Conservation (phyloP, 2,329 filamentous ascomycete genomes). For the Colletotrichum noveboracense region DNA sequence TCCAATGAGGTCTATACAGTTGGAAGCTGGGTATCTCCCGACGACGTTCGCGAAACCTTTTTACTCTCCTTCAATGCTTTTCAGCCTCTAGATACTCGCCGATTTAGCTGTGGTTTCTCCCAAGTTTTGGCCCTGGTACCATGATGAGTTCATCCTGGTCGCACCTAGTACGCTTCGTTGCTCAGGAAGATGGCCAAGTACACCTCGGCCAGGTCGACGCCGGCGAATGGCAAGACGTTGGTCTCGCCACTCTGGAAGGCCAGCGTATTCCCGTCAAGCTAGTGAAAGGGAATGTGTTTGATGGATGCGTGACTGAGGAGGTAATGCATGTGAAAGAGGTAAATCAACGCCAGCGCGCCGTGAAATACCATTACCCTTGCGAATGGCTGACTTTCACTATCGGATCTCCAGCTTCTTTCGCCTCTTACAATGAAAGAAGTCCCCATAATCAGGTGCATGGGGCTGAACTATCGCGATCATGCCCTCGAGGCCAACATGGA, state of each 20-base stretch:
- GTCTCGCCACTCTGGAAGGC: neutral
- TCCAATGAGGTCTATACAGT: neutral
- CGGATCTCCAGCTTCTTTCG: neutral
- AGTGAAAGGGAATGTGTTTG: neutral
- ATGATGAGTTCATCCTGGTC: neutral
- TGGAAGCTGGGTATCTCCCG: neutral
- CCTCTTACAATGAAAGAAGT: neutral
- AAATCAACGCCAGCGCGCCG: neutral
- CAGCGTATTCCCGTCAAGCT: neutral
- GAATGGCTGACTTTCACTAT: neutral
- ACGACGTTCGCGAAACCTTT: neutral
- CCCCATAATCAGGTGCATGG: neutral
- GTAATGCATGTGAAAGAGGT: neutral
- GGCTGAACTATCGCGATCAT: neutral
- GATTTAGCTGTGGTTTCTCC: neutral
- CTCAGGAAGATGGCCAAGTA: neutral
- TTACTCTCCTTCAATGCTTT: no score
- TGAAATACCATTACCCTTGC: neutral
- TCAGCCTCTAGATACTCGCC: no score
- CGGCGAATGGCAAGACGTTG: neutral
- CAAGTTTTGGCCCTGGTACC: neutral
- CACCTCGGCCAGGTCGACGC: neutral
- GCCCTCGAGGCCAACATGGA: neutral
- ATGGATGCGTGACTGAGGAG: neutral
- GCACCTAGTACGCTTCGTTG: neutral